Conservation (phyloP, 495 filamentous ascomycete species). For the Filosporella fistucella region DNA sequence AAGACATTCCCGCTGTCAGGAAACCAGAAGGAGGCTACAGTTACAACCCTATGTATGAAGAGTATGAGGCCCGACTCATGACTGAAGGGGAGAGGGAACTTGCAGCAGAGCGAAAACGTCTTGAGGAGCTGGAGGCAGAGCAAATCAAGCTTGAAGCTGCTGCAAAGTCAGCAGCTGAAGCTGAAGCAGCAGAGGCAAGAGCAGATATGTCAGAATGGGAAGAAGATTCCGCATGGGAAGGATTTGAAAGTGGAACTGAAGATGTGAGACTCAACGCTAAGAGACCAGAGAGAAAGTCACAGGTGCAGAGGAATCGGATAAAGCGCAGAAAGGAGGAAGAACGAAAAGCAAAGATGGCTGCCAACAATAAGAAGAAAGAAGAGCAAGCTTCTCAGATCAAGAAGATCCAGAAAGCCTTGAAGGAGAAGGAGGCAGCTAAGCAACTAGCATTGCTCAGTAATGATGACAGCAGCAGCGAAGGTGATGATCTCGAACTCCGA, state of each 20-base stretch:
- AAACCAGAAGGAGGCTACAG: slow-evolving; percentile 76
- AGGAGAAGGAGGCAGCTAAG: slow-evolving; percentile 47
- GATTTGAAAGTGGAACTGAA: slow-evolving; percentile 60
- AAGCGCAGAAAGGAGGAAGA: slow-evolving; percentile 86
- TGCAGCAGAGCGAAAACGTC: slow-evolving; percentile 71
- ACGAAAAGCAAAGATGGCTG: slow-evolving; percentile 62
- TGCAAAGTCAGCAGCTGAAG: slow-evolving; percentile 52
- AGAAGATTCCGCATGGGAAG: slow-evolving; percentile 87
- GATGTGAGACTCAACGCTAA: slow-evolving; percentile 65
- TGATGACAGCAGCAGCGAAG: slow-evolving; percentile 35
- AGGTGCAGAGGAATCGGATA: slow-evolving; percentile 77
- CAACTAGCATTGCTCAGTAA: slow-evolving; percentile 25
- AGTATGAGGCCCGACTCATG: slow-evolving; percentile 72
- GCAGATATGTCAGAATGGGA: slow-evolving; percentile 67
- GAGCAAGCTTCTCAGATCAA: slow-evolving; percentile 61
- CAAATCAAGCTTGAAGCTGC: slow-evolving; percentile 45
- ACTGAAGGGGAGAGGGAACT: slow-evolving; percentile 74
- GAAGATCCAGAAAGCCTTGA: slow-evolving; percentile 58
- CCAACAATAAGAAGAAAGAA: slow-evolving; percentile 62
- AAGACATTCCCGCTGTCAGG: slow-evolving; percentile 69
- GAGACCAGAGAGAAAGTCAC: slow-evolving; percentile 76
- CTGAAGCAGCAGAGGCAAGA: slow-evolving; percentile 59
- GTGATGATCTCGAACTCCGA: slow-evolving; percentile 62
- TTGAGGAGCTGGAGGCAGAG: slow-evolving; percentile 63
- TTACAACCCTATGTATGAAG: slow-evolving; percentile 84